Base-by-base conservation (phyloP, 2,329 filamentous ascomycete species). In the Ophiostoma fasciatum region DNA sequence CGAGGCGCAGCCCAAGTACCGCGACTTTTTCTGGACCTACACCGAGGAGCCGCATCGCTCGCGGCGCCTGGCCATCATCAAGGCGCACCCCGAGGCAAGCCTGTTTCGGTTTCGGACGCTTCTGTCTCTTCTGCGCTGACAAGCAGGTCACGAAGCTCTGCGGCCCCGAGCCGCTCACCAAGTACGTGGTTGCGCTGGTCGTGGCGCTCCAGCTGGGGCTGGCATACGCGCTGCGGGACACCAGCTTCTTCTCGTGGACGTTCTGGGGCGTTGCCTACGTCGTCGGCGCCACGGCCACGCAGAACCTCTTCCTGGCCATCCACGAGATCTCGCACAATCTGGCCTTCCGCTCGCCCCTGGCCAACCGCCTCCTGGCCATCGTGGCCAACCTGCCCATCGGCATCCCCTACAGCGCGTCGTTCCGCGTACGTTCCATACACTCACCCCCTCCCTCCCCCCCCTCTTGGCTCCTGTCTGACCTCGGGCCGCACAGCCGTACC, bases 301-400 rank as follows among this genome's bases (percentile, higher is more conserved):
- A 98, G 66, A 98, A 98, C 59, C 73, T 96, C 34, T 98, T 98
- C 64, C 76, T 98, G 28, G 85, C 90, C 40, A 98, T 98, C 52
- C 90, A 98, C 63, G 90, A 98, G 61, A 96, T 98, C 56, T 93
- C 84, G 13, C 90, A 98, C 63, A 98, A 98, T 55, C 68, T 98
- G 44, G 90, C 88, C 25, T 96, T 96, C 67, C 75, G 74, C 46
- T 87, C 75, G 19, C 70, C 82, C 2, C 55, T 77, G 28, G 78
- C 75, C 42, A 98, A 98, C 61, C 70, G 90, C 15, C 54, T 94
- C 35, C 69, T 96, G 45, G 90, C 90, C 46, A 82, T 98, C 42
- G 74, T 94, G 54, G 90, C 90, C 42, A 98, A 98, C 58, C 64
- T 98, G 31, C 90, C 90, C 32, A 98, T 98, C 54, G 90, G 83